These are phyloP conservation scores for Tylopilus balloui DNA, from an alignment of 768 basidiomycete genomes.

Conservation along the genomic window DNA sequence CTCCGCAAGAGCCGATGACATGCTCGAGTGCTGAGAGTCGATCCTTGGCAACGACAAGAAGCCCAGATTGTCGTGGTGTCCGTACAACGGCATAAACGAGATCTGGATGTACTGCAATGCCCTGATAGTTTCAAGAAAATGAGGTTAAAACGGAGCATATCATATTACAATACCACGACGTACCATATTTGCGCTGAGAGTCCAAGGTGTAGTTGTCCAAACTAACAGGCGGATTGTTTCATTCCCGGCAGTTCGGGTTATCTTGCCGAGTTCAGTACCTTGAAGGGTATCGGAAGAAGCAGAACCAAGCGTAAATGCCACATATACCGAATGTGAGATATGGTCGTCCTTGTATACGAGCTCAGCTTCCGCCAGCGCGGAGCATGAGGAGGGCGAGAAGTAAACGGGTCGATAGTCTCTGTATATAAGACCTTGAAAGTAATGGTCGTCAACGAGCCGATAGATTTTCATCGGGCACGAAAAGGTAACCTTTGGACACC, in stretches of 20 bases:
- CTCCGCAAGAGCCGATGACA: conserved; percentile 20
- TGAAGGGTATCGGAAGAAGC: conserved; percentile 9
- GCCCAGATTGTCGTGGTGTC: conserved; percentile 20
- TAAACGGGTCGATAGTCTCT: conserved; percentile 86
- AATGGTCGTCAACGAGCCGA: background rate
- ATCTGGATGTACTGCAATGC: conserved; percentile 79
- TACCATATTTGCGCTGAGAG: conserved; percentile 92
- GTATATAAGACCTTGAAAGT: conserved; percentile 64
- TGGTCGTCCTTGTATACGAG: conserved; percentile 87
- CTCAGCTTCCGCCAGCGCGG: conserved; percentile 94
- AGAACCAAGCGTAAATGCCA: conserved; percentile 63
- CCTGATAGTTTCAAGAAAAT: conserved; percentile 42
- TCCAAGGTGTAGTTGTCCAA: conserved; percentile 99
- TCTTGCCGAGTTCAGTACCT: conserved; percentile 9
- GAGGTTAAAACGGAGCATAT: background rate
- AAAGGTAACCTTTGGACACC: conserved; percentile 69
- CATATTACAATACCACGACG: conserved; percentile 12
- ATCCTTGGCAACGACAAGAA: conserved; percentile 50
- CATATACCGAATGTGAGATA: conserved; percentile 82
- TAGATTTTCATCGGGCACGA: background rate
- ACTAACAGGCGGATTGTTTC: conserved; percentile 57
- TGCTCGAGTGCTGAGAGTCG: conserved; percentile 37
- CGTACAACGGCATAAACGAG: conserved; percentile 60
- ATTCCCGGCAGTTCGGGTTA: conserved; percentile 32
- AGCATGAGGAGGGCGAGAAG: conserved; percentile 91